A percentile compares a stretch with the other conserved stretches of the same genome.
Conservation (phyloP, 208 protist species). For the Trypanosoma conorhini region DNA sequence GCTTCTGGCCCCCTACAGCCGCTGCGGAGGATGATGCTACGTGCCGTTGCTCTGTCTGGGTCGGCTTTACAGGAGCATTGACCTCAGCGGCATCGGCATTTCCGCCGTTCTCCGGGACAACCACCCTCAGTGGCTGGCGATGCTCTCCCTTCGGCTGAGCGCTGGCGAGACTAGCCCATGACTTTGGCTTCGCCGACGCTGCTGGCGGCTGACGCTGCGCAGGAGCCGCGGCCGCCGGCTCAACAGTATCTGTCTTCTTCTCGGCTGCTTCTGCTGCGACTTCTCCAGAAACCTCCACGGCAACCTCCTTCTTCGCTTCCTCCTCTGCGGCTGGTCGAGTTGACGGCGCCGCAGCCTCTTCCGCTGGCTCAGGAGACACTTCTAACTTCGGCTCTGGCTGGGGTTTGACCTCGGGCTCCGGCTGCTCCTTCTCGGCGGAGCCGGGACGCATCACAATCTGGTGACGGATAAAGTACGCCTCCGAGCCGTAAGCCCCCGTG, state of each 20-base stretch:
- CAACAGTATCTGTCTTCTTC: neutral
- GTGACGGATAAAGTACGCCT: conserved; percentile 82
- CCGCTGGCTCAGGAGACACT: conserved; percentile 20
- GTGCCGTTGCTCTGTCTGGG: conserved; percentile 19
- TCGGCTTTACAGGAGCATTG: conserved; percentile 25
- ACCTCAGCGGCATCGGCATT: conserved; percentile 29
- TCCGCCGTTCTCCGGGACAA: conserved; percentile 35
- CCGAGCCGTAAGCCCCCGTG: conserved; percentile 38
- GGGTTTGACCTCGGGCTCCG: conserved; percentile 33
- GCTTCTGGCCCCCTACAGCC: conserved; percentile 25
- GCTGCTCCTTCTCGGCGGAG: conserved; percentile 34
- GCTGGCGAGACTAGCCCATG: conserved; percentile 65
- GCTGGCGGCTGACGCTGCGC: conserved; percentile 9
- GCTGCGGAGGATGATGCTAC: conserved; percentile 8
- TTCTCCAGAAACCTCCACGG: conserved; percentile 14
- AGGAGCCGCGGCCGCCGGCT: neutral
- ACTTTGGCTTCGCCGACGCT: conserved; percentile 48
- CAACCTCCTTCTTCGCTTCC: neutral
- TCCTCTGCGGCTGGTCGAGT: conserved; percentile 20
- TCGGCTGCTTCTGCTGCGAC: conserved; percentile 12
- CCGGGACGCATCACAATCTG: conserved; percentile 77
- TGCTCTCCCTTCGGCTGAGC: conserved; percentile 31
- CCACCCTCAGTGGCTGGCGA: conserved; percentile 37
- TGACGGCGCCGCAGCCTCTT: neutral
- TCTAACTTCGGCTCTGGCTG: conserved; percentile 34